Percentiles rank a stretch among this genome's conserved stretches.
These are phyloP conservation scores for Sclerotinia sclerotiorum DNA, from an alignment of 2,329 filamentous ascomycete genomes.

Conservation along the genomic window DNA sequence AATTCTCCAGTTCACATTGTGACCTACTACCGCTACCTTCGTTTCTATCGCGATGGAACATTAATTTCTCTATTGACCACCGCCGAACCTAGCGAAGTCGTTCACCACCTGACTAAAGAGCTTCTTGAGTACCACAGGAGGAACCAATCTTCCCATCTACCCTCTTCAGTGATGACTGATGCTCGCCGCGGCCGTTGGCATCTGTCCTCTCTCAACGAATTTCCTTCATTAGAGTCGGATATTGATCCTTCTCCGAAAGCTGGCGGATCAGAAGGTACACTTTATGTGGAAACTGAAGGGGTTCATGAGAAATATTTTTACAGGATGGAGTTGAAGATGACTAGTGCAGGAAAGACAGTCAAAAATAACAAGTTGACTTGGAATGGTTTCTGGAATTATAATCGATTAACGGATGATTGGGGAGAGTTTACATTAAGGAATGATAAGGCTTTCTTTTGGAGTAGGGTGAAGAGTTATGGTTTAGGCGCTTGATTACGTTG, in stretches of 20 bases:
- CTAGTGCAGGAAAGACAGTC: conserved; percentile 60
- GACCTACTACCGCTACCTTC: conserved; percentile 95
- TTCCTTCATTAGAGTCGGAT: conserved; percentile 32
- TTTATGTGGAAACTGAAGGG: conserved; percentile 86
- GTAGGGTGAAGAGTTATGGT: conserved; percentile 63
- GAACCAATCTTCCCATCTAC: conserved; percentile 39
- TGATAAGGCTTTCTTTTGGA: conserved; percentile 66
- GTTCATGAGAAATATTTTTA: conserved; percentile 77
- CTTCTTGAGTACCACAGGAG: conserved; percentile 49
- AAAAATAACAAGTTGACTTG: conserved; percentile 86
- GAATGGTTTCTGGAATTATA: conserved; percentile 90
- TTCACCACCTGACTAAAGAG: conserved; percentile 76
- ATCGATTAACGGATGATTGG: conserved; percentile 87
- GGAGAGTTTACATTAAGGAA: conserved; percentile 70
- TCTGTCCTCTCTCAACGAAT: conserved; percentile 44
- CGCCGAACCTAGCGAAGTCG: conserved; percentile 78
- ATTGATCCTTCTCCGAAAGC: conserved; percentile 35
- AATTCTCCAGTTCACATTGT: conserved; percentile 85
- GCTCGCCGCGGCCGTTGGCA: conserved; percentile 67
- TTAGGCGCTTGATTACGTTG: conserved; percentile 43
- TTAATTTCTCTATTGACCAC: conserved; percentile 79
- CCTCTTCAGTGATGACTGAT: conserved; percentile 61
- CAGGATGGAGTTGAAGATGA: conserved; percentile 73
- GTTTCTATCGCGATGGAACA: conserved; percentile 89
- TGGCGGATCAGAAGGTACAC: conserved; percentile 56